Base-by-base conservation (phyloP, 1,284 basidiomycete species). In the Cystobasidiaceae sp. region DNA sequence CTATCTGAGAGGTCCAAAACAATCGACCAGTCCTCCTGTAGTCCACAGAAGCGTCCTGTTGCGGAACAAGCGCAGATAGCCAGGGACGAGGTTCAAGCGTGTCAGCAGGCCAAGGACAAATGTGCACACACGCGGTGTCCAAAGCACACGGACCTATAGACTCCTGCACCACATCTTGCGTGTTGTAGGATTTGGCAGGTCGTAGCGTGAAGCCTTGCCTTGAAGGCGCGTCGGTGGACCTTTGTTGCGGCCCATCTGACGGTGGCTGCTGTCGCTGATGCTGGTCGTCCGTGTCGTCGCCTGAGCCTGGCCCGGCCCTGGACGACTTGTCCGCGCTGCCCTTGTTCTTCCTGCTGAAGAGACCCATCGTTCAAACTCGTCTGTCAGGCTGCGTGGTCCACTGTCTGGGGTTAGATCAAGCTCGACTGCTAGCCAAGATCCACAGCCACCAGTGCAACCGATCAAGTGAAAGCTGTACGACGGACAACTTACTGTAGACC, bases 41-140 rank as follows among this genome's bases (percentile, higher is more conserved):
- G 50, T 6, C 61, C 61, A 41, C 61, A 64, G 44, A 64, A 64
- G 7, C 61, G 61, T 19, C 61, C 61, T 64, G 19, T 51, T 21
- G 54, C 33, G 25, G 4, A 5, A 9, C 15, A 3, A 52, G n/a
- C 11, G n/a, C 11, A 34, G 13, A 37, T 30, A 8, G 33, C n/a
- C n/a, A n/a, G n/a, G n/a, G n/a, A n/a, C n/a, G n/a, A n/a, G n/a
- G n/a, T n/a, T n/a, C n/a, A n/a, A 11, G 37, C 11, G 11, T 39
- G 11, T n/a, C 11, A 39, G 11, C 11, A n/a, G 37, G 37, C 37
- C 37, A 11, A 11, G 11, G 37, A 39, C 37, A 11, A n/a, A n/a
- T 39, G 37, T n/a, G 11, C 32, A 25, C n/a, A n/a, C 15, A 11
- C 25, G 32, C 11, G 19, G 2, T 6, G 30, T 33, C 33, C 37